These are phyloP conservation scores for Dryadomyces quercivorus DNA, from an alignment of 2,329 filamentous ascomycete species.

Conservation along the genomic window DNA sequence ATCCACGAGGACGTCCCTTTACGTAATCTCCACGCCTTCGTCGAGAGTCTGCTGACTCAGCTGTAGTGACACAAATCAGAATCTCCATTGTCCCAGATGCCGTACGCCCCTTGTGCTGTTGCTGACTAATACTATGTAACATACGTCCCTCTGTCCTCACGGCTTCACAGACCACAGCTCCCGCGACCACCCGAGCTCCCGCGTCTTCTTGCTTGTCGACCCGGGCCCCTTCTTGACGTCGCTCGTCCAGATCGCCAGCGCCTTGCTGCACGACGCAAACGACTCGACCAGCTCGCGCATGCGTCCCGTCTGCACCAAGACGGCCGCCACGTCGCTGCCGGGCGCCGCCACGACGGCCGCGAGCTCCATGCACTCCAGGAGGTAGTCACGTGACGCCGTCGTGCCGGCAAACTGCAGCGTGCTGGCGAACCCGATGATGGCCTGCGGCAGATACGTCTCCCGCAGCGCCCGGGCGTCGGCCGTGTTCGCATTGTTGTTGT, in stretches of 20 bases:
- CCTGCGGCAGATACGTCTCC: conserved; percentile 71
- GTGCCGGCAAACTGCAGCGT: conserved; percentile 70
- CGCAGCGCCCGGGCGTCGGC: conserved; percentile 52
- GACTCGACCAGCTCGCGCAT: conserved; percentile 67
- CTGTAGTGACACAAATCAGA: conserved; percentile 25
- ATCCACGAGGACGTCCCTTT: conserved; percentile 47
- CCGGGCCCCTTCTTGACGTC: conserved; percentile 37
- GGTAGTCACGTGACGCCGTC: conserved; percentile 59
- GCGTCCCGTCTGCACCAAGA: conserved; percentile 51
- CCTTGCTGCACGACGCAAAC: conserved; percentile 67
- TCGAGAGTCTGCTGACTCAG: conserved; percentile 33
- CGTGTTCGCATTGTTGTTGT: background rate
- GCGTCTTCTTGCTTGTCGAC: conserved; percentile 44
- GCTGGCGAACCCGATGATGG: conserved; percentile 71
- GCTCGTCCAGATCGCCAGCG: conserved; percentile 44
- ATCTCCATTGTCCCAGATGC: background rate
- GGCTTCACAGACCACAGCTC: conserved; percentile 49
- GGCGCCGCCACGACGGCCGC: conserved; percentile 62
- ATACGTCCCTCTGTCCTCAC: conserved; percentile 5
- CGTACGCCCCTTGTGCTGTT: background rate
- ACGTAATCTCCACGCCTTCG: conserved; percentile 32
- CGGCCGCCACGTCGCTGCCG: conserved; percentile 50
- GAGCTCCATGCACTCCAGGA: conserved; percentile 80
- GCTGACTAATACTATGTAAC: background rate
- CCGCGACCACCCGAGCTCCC: conserved; percentile 49